Evolutionary conservation across 1,284 basidiomycete genomes (phyloP), one percentile per base, ranked within the genome.

Genomic region (Uromyces viciae-fabae): DNA sequence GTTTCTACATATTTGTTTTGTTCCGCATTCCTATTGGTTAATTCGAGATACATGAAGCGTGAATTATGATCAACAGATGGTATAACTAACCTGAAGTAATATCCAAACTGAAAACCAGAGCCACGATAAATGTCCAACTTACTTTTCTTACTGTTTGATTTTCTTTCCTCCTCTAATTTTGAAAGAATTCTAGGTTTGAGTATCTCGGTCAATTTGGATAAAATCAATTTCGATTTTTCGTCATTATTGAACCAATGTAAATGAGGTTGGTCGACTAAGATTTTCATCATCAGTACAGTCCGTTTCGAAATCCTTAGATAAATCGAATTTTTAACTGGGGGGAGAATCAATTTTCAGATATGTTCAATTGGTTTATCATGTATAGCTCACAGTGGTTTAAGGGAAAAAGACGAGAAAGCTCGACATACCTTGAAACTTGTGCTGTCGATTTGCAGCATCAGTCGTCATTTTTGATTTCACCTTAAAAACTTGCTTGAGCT

Each of bases 51-150:
- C 46, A 49, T 49, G 33, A 73, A 2, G 33, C 19, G 31, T 52
- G 31, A n/a, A 52, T n/a, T 56, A 36, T 17, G 15, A 56, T 33
- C 25, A 49, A 33, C 49, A 72, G 33, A 25, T n/a, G 9, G 28
- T 31, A 54, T 8, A 14, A 8, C 42, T 56, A 11, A 75, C 73
- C 73, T 75, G 43, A 75, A 75, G 25, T 75, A 75, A n/a, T 62
- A 75, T 3, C 73, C 73, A 46, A 75, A 62, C 40, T 60, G 73
- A 28, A 75, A 75, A 9, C 56, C n/a, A 7, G 73, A 75, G 31
- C 56, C 73, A 2, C 73, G 56, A 40, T 75, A 75, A 58, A 75
- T 75, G 28, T 75, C 73, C 33, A 75, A 46, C 31, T 75, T 75
- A 46, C 73, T 75, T 46, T 75, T 75, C 49, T 62, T 75, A 40